Evolutionary conservation across 2,329 filamentous ascomycete species (phyloP).

Genomic region (Aureobasidium subglaciale): DNA sequence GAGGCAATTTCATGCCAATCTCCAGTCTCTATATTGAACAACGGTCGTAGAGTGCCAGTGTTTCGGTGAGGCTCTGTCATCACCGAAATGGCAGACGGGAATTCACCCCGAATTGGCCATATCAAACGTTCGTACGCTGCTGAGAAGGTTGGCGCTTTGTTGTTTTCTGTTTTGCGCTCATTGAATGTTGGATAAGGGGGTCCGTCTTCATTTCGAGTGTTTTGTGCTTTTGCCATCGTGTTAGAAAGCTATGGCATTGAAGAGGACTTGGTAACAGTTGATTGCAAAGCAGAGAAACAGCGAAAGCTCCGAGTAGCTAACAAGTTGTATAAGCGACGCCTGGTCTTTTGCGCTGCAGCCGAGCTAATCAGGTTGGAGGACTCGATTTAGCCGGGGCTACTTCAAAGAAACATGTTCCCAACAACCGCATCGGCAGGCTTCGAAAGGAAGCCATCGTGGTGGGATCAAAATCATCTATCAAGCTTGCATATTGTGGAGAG

Average conservation of each 20-base stretch:
- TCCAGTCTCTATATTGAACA: not conserved
- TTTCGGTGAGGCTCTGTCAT: not conserved
- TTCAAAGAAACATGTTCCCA: too few species aligned
- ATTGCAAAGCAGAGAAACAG: too few species aligned
- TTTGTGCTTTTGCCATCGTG: not conserved
- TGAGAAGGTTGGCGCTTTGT: not conserved
- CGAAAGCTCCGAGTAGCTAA: too few species aligned
- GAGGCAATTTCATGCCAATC: not conserved
- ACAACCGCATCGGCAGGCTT: too few species aligned
- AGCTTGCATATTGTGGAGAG: too few species aligned
- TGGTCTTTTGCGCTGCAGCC: too few species aligned
- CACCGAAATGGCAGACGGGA: not conserved
- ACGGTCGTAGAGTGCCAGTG: not conserved
- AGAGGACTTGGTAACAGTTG: too few species aligned
- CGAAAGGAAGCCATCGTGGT: too few species aligned
- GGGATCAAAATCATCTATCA: too few species aligned
- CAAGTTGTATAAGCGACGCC: too few species aligned
- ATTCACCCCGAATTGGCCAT: not conserved
- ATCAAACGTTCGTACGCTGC: not conserved
- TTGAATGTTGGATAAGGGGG: not conserved
- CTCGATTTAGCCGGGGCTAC: too few species aligned
- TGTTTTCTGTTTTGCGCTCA: not conserved
- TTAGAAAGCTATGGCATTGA: not conserved
- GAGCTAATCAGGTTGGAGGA: too few species aligned
- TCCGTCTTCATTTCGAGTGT: not conserved